A percentile compares a stretch with the other conserved stretches of the same genome.
Conservation (phyloP, 2,329 filamentous ascomycete species). For the Canariomyces notabilis region DNA sequence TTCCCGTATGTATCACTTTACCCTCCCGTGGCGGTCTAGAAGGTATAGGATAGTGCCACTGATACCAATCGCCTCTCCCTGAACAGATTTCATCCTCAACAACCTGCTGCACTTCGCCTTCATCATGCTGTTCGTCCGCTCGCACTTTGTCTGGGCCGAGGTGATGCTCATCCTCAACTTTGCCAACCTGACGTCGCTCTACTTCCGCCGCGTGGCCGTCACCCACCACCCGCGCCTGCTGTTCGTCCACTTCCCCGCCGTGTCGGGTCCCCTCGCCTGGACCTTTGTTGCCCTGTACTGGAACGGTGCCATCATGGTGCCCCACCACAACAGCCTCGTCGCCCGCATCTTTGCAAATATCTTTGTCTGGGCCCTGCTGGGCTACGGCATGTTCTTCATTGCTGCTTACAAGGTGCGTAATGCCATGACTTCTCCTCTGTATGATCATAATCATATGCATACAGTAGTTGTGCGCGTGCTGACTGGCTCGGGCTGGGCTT, state of each 20-base stretch:
- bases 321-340: constrained; percentile 58
- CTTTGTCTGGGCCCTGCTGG: constrained; percentile 79
- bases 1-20: too few species aligned
- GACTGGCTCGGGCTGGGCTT: neutral
- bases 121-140: constrained; percentile 75
- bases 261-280: constrained; percentile 78
- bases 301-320: constrained; percentile 80
- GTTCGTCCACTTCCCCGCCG: constrained; percentile 70
- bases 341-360: constrained; percentile 81
- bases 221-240: constrained; percentile 55
- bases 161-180: constrained; percentile 75
- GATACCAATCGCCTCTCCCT: too few species aligned
- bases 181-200: constrained; percentile 70
- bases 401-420: constrained; percentile 59
- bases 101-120: constrained; percentile 80
- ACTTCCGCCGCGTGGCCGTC: constrained; percentile 64
- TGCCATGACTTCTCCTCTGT: neutral
- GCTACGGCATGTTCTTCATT: constrained; percentile 73
- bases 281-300: constrained; percentile 83
- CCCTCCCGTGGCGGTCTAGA: too few species aligned
- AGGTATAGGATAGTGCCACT: too few species aligned
- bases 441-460: neutral
- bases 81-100: constrained; percentile 84
- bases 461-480: neutral
- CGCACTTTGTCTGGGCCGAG: constrained; percentile 70